Evolutionary conservation across 2,329 filamentous ascomycete genomes (phyloP).

Genomic region (Alternaria arborescens): DNA sequence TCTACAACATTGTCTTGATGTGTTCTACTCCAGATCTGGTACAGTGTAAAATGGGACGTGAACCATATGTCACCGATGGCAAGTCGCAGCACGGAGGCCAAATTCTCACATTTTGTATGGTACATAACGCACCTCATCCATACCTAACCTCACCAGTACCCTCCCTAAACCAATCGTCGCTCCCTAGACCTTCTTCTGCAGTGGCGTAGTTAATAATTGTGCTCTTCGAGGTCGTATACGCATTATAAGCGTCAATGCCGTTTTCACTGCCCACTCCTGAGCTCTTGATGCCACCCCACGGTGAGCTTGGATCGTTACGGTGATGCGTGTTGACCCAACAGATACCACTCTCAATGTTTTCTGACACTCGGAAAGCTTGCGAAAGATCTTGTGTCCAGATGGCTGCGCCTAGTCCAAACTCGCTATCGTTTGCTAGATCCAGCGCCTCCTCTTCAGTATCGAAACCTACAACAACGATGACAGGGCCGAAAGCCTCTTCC

Average conservation of each 20-base stretch:
- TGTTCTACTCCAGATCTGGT: neutral
- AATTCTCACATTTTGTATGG: neutral
- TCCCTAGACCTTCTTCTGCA: constrained; percentile 59
- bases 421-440: constrained; percentile 58
- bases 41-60: neutral
- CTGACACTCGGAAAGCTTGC: constrained; percentile 58
- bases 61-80: neutral
- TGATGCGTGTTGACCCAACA: constrained; percentile 66
- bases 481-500: constrained; percentile 63
- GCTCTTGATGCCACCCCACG: constrained; percentile 72
- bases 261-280: constrained; percentile 77
- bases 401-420: constrained; percentile 61
- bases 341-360: constrained; percentile 59
- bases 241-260: constrained; percentile 62
- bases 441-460: constrained; percentile 59
- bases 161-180: constrained; percentile 75
- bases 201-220: constrained; percentile 74
- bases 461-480: constrained; percentile 60
- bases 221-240: constrained; percentile 66
- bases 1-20: neutral
- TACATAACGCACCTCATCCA: constrained; percentile 46
- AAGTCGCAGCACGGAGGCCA: neutral
- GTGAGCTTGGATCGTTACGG: constrained; percentile 74
- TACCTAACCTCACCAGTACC: constrained; percentile 66
- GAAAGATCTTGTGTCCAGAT: constrained; percentile 62